Base-by-base conservation (phyloP, 2,329 filamentous ascomycete genomes). In the Zymoseptoria brevis region DNA sequence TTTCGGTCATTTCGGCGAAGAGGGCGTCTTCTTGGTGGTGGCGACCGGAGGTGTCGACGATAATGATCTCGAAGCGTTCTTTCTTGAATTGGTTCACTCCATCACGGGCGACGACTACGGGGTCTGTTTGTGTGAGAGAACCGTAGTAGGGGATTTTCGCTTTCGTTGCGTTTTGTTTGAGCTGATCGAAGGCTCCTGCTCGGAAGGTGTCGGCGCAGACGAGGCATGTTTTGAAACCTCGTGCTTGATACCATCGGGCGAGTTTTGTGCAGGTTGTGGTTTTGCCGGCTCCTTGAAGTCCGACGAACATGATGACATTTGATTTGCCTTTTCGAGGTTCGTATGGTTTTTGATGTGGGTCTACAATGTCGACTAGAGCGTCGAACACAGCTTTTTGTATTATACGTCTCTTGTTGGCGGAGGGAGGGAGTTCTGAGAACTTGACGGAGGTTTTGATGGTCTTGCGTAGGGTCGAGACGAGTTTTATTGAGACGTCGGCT, bases 241-340 rank as follows among this genome's bases (percentile, higher is more conserved):
- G 82, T 8, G 89, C 90, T 74, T 96, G 89, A 76, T 99, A 99
- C 81, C 96, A 93, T 60, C 92, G 81, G 19, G 94, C 94, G 64
- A 99, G 81, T 77, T 99, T 99, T 49, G 94, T 99, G 82, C 94
- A 97, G 11, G 93, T 95, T 1, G 94, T 99, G 22, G 94, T 99
- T 77, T 99, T 99, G 75, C 94, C 94, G 4, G 93, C 90, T 80
- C 94, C 94, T 76, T 99, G 94, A 54, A 99, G 81, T 77, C 94
- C 94, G 63, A 99, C 94, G 74, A 99, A 97, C 94, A 99, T 99
- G 76, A 99, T 96, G 72, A 99, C 89, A 75, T 96, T 99, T 64
- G 88, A 81, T 74, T 91, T 94, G 65, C 92, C 91, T 78, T 97
- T 99, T 79, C 95, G 96, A 21, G 93, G 92, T 74, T 95, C 94